Base-by-base conservation (phyloP, 768 basidiomycete species). In the Naganishia vaughanmartiniae region DNA sequence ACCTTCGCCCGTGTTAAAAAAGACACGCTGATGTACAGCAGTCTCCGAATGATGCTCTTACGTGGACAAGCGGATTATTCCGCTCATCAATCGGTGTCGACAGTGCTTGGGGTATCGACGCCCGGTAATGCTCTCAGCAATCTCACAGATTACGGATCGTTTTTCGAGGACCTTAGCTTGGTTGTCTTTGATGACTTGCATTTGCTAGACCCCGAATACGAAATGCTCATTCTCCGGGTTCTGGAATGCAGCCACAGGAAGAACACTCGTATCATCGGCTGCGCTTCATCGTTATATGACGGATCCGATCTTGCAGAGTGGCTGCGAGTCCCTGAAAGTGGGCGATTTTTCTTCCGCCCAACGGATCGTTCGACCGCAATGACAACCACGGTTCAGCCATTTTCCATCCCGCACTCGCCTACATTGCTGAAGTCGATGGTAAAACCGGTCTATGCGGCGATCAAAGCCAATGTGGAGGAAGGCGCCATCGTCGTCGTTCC, bases 391-490 rank as follows among this genome's bases (percentile, higher is more conserved):
- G 85, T 87, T 15, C 88, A 90, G 67, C 86, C 91, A 0, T 97
- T 95, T 82, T 89, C 88, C 21, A 89, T 93, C 54, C 87, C 92
- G 0, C 88, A 93, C 75, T 96, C 94, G 4, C 85, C 89, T 0
- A 88, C 91, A 0, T 84, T 98, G 24, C 89, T 93, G 82, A 94
- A 93, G 76, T 86, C 89, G 1, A 96, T 98, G 89, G 87, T 90
- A 56, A 94, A 92, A 78, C 93, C 95, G 3, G 88, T 89, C 1
- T 91, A 94, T 80, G 82, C 87, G 12, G 88, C 88, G n/a, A 87
- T 96, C 70, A 85, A 82, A 69, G 70, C 77, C 6, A 75, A 76
- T 0, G 77, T 83, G 2, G 78, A 83, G 1, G 76, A 79, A 5
- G 83, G 85, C 2, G 86, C 88, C 0, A 86, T 98, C 71, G 84